Evolutionary conservation across 2,329 filamentous ascomycete species (phyloP).

Genomic region (Colletotrichum nymphaeae): DNA sequence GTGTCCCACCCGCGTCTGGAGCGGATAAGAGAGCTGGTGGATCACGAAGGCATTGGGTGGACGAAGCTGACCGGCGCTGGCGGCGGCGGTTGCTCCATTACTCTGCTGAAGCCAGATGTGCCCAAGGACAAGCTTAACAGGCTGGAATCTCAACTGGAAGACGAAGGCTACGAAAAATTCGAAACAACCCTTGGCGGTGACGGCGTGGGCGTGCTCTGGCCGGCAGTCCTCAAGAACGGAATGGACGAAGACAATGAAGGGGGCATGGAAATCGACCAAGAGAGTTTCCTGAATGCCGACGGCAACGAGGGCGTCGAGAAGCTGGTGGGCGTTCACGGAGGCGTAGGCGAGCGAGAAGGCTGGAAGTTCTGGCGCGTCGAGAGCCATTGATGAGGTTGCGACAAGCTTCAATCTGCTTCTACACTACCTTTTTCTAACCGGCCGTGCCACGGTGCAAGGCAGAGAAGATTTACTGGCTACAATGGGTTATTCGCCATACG

Average conservation of each 20-base stretch:
- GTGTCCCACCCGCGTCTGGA: conserved; percentile 96
- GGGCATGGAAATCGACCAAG: conserved; percentile 92
- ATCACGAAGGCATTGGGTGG: conserved; percentile 92
- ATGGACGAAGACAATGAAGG: conserved; percentile 81
- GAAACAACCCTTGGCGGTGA: conserved; percentile 92
- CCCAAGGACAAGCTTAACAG: conserved; percentile 65
- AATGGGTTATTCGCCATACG: conserved; percentile 18
- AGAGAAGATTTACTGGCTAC: conserved; percentile 1
- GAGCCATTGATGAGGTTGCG: conserved; percentile 44
- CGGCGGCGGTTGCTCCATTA: conserved; percentile 95
- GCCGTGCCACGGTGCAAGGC: conserved; percentile 3
- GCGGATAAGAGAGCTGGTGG: conserved; percentile 89
- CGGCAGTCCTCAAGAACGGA: conserved; percentile 88
- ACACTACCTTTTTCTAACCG: neutral
- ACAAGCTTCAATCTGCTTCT: conserved; percentile 9
- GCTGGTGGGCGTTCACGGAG: conserved; percentile 82
- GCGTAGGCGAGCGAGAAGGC: conserved; percentile 76
- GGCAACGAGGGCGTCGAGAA: conserved; percentile 86
- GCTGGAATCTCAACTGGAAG: conserved; percentile 73
- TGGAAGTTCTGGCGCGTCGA: conserved; percentile 89
- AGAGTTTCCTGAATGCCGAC: conserved; percentile 83
- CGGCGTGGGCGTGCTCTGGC: conserved; percentile 94
- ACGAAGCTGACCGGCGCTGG: conserved; percentile 97
- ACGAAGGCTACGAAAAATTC: conserved; percentile 85
- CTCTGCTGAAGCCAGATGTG: conserved; percentile 79